phyloP scores from a whole-genome alignment of 495 filamentous ascomycete genomes.

The Penicillium goetzii region DNA sequence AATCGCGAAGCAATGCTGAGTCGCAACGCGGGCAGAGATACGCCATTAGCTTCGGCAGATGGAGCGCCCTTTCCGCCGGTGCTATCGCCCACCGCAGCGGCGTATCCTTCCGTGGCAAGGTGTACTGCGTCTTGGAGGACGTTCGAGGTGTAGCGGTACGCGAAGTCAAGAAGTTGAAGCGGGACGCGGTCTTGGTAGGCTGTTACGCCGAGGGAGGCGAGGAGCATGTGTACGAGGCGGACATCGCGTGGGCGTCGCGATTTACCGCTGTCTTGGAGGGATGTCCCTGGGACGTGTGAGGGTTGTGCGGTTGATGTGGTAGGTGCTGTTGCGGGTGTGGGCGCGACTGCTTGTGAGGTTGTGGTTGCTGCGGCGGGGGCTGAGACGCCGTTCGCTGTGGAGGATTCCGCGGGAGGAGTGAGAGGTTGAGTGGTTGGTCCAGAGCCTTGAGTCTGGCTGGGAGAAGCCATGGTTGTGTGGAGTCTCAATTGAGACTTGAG shows the following conservation, averaged over 20 bases:
- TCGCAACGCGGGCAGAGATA: constrained; percentile 61
- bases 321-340: constrained; percentile 22
- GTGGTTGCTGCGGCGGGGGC: constrained; percentile 28
- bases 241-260: constrained; percentile 86
- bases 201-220: constrained; percentile 83
- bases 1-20: constrained; percentile 66
- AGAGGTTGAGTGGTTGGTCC: constrained; percentile 46
- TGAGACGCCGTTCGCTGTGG: constrained; percentile 29
- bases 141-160: constrained; percentile 76
- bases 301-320: constrained; percentile 42
- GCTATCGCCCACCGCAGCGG: constrained; percentile 37
- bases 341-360: constrained; percentile 25
- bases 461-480: constrained; percentile 43
- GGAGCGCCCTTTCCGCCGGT: constrained; percentile 25
- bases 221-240: constrained; percentile 86
- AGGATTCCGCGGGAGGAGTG: constrained; percentile 49
- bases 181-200: constrained; percentile 94
- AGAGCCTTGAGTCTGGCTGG: constrained; percentile 40
- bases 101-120: constrained; percentile 57
- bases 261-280: constrained; percentile 61
- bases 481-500: constrained; percentile 10
- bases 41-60: constrained; percentile 44
- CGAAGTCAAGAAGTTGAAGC: constrained; percentile 92
- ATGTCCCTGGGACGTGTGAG: constrained; percentile 54
- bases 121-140: constrained; percentile 56